phyloP scores from a whole-genome alignment of 305 asterid species.

The Fraxinus floribunda region DNA sequence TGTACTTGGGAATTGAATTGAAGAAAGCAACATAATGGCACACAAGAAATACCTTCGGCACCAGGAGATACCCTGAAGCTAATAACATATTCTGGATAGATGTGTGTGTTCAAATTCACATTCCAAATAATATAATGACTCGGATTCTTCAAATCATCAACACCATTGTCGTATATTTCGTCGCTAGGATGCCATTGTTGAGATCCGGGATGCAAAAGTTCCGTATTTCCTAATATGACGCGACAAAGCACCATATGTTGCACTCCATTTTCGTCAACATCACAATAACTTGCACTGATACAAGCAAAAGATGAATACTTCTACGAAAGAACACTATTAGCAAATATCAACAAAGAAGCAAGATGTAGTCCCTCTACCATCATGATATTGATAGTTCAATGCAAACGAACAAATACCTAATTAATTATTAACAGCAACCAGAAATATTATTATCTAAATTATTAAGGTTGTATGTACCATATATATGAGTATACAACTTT shows the following conservation, averaged over 20 bases:
- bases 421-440: background rate
- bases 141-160: constrained; percentile 41
- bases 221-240: constrained; percentile 48
- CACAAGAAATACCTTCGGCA: constrained; percentile 31
- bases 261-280: constrained; percentile 50
- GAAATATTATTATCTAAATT: background rate
- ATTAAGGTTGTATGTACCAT: background rate
- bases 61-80: constrained; percentile 39
- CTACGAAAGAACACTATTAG: background rate
- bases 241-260: constrained; percentile 43
- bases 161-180: constrained; percentile 48
- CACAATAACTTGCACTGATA: constrained; percentile 42
- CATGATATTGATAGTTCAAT: background rate
- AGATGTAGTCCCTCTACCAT: background rate
- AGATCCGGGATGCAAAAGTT: constrained; percentile 38
- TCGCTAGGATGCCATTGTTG: constrained; percentile 43
- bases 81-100: constrained; percentile 42
- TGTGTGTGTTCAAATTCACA: constrained; percentile 44
- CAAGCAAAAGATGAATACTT: background rate
- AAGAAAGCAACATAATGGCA: background rate
- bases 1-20: background rate
- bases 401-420: background rate
- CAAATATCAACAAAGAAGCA: background rate
- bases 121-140: constrained; percentile 41
- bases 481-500: background rate